Evolutionary conservation across 305 asterid genomes (phyloP).

Genomic region (Vinca major): DNA sequence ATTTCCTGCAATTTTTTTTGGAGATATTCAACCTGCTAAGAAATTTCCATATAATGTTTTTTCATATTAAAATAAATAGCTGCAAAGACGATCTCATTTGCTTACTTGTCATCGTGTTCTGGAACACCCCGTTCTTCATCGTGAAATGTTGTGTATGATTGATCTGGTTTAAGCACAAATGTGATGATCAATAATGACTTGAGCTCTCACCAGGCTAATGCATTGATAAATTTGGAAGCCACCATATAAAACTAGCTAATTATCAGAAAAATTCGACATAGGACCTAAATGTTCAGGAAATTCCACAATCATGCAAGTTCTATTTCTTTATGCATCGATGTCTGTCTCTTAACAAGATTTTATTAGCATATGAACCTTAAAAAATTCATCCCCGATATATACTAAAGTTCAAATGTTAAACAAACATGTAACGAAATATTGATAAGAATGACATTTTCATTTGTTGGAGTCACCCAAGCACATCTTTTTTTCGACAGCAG

Average conservation of each 20-base stretch:
- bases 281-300: background rate
- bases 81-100: conserved; percentile 6
- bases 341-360: background rate
- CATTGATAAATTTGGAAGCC: background rate
- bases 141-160: conserved; percentile 30
- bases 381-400: background rate
- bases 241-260: background rate
- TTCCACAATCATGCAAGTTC: background rate
- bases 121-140: conserved; percentile 49
- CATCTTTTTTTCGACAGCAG: conserved; percentile 29
- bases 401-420: background rate
- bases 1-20: conserved; percentile 25
- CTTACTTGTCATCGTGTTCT: conserved; percentile 37
- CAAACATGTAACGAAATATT: background rate
- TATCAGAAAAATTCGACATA: background rate
- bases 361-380: background rate
- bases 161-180: conserved; percentile 21
- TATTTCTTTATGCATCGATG: too few species aligned
- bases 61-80: conserved; percentile 5
- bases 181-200: background rate
- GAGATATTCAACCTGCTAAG: conserved; percentile 5
- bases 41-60: background rate
- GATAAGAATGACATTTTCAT: background rate
- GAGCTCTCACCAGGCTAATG: background rate
- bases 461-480: conserved; percentile 32